Conservation (phyloP, 495 filamentous ascomycete species). For the Neurospora sp. region DNA sequence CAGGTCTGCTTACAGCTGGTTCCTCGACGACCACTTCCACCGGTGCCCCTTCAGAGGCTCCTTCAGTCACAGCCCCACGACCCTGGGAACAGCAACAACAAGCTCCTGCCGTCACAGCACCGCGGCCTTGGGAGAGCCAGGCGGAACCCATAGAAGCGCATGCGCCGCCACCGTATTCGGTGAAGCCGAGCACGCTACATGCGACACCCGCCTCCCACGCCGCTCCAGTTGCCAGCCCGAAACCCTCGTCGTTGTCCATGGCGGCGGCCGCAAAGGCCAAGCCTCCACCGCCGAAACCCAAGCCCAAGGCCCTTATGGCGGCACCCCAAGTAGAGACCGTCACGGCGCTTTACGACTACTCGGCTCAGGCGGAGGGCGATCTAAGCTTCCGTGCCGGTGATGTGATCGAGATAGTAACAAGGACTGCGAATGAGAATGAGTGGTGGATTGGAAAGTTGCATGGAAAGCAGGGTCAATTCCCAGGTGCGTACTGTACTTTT, state of each 20-base stretch:
- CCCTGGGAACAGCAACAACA: slow-evolving; percentile 1
- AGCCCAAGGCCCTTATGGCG: slow-evolving; percentile 66
- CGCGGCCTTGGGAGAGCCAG: slow-evolving; percentile 19
- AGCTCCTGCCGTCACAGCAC: slow-evolving; percentile 1
- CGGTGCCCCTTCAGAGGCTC: slow-evolving; percentile 9
- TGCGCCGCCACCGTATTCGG: slow-evolving; percentile 51
- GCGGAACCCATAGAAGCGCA: slow-evolving; percentile 16
- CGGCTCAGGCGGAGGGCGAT: slow-evolving; percentile 91
- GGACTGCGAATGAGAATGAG: slow-evolving; percentile 83
- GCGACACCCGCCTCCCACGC: slow-evolving; percentile 45
- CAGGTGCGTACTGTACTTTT: slow-evolving; percentile 52
- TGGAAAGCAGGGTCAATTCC: slow-evolving; percentile 83
- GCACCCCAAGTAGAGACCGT: slow-evolving; percentile 59
- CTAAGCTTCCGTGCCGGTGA: slow-evolving; percentile 87
- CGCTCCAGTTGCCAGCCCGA: slow-evolving; percentile 30
- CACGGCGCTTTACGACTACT: slow-evolving; percentile 86
- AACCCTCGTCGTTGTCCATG: slow-evolving; percentile 34
- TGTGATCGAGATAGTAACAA: slow-evolving; percentile 73
- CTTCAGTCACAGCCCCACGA: background rate
- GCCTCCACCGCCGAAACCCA: slow-evolving; percentile 84
- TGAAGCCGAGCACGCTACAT: background rate
- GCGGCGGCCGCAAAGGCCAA: slow-evolving; percentile 73
- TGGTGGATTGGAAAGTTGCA: slow-evolving; percentile 85
- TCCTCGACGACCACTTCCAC: slow-evolving; percentile 16
- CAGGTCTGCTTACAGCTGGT: slow-evolving; percentile 32